Base-by-base conservation (phyloP, 495 filamentous ascomycete genomes). In the Annulohypoxylon maeteangense region DNA sequence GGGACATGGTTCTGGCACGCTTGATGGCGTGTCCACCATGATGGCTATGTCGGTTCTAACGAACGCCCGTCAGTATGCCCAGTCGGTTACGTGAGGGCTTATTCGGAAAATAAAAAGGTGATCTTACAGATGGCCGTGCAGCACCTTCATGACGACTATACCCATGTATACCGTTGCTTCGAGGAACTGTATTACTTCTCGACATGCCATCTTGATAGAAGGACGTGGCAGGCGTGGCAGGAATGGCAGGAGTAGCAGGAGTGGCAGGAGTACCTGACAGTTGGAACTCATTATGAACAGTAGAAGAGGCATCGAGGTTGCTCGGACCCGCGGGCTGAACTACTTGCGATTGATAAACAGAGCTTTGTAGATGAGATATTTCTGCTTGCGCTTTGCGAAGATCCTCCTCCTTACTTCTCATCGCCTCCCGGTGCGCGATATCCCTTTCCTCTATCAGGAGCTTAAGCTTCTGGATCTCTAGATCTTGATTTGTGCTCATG, bases 151-250 rank as follows among this genome's bases (percentile, higher is more conserved):
- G 62, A 53, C 68, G 74, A 66, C 45, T 62, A 71, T 76, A 66
- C 58, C 56, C 68, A 57, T 68, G 63, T 32, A 67, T 44, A 62
- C 65, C 65, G 55, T 74, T 68, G 60, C 65, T 78, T 70, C 74
- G 78, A 74, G 80, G 73, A 62, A 79, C 74, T 50, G 74, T 72
- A 62, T 72, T 75, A 77, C 74, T 78, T 63, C 71, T 72, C 50
- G 75, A 72, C 56, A 71, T 76, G 44, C 60, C 75, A 74, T 74
- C 65, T 60, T 76, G 65, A 62, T 42, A 62, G 65, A 75, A 72
- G 2, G 67, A 25, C 5, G 69, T 67, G 23, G 65, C 73, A 51
- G 75, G 70, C 29, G 62, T 51, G 23, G 47, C 56, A 62, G 70
- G 40, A 62, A 60, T 62, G n/a, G n/a, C n/a, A n/a, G n/a, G n/a